phyloP scores from a whole-genome alignment of 208 protist genomes.

The Trichomonas gallinae region DNA sequence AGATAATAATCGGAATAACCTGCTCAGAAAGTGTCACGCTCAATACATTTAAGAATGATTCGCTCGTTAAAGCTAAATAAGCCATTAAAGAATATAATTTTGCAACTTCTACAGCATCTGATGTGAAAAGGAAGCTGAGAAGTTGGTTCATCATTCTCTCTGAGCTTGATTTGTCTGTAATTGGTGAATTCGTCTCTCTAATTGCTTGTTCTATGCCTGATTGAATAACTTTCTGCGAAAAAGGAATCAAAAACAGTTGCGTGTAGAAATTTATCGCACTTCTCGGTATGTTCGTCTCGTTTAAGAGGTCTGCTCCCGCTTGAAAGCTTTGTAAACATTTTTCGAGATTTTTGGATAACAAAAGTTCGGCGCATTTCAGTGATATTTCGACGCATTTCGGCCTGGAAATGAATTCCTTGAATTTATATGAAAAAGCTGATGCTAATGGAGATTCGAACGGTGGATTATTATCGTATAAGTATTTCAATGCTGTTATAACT shows the following conservation, averaged over 20 bases:
- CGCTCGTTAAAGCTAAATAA: neutral
- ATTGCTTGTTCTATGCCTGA: neutral
- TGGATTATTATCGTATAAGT: neutral
- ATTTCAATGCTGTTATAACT: neutral
- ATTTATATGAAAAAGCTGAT: neutral
- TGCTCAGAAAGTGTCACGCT: neutral
- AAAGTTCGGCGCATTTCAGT: neutral
- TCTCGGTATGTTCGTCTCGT: neutral
- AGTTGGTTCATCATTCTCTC: neutral
- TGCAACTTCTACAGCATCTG: neutral
- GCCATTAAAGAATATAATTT: neutral
- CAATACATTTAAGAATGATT: neutral
- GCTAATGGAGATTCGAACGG: neutral
- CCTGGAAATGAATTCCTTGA: neutral
- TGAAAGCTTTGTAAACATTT: neutral
- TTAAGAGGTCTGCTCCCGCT: neutral
- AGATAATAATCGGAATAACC: neutral
- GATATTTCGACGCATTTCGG: neutral
- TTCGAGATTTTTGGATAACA: neutral
- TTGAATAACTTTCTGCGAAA: neutral
- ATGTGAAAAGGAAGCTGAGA: neutral
- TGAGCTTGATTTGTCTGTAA: neutral
- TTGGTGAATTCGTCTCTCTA: neutral
- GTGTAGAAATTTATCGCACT: neutral
- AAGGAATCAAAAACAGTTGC: neutral